A percentile compares a stretch with the other conserved stretches of the same genome.
phyloP scores from a whole-genome alignment of 2,329 filamentous ascomycete species.

The Hypoxylon rubiginosum region DNA sequence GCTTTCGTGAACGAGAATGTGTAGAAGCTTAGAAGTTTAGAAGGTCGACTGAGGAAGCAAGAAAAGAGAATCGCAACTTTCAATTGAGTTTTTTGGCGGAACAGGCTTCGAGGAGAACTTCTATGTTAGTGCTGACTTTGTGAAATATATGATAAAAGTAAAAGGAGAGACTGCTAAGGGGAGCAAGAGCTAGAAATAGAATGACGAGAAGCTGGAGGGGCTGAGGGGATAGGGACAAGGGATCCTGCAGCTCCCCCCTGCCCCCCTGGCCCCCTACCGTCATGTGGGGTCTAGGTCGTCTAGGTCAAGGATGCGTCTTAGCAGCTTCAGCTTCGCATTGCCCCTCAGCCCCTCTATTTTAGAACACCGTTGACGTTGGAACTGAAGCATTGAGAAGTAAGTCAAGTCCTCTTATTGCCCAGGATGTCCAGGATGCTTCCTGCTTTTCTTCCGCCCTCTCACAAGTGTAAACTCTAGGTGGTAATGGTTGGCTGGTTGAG shows the following conservation, averaged over 20 bases:
- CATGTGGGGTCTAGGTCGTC: conserved; percentile 21
- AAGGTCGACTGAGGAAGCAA: not conserved
- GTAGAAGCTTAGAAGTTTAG: not conserved
- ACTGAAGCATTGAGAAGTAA: conserved; percentile 3
- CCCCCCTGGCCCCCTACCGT: too few species aligned
- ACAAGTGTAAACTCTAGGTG: not conserved
- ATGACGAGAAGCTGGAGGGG: conserved; percentile 34
- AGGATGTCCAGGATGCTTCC: conserved; percentile 9
- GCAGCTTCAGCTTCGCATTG: conserved; percentile 40
- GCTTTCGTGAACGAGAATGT: not conserved
- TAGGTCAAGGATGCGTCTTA: conserved; percentile 1
- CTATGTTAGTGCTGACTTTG: not conserved
- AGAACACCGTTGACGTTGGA: conserved; percentile 19
- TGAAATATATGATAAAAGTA: conserved; percentile 5
- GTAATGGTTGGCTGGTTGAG: conserved; percentile 17
- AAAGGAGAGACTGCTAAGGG: conserved; percentile 12
- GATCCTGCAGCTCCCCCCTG: conserved; percentile 5
- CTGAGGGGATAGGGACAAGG: conserved; percentile 34
- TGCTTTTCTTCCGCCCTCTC: conserved; percentile 22
- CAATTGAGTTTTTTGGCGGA: not conserved
- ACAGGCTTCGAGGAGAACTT: not conserved
- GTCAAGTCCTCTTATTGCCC: conserved; percentile 4
- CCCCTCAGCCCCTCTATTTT: conserved; percentile 34
- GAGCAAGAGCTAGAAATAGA: conserved; percentile 25
- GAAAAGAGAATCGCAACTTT: not conserved